Base-by-base conservation (phyloP, 2,329 filamentous ascomycete species). In the Sporothrix globosa region DNA sequence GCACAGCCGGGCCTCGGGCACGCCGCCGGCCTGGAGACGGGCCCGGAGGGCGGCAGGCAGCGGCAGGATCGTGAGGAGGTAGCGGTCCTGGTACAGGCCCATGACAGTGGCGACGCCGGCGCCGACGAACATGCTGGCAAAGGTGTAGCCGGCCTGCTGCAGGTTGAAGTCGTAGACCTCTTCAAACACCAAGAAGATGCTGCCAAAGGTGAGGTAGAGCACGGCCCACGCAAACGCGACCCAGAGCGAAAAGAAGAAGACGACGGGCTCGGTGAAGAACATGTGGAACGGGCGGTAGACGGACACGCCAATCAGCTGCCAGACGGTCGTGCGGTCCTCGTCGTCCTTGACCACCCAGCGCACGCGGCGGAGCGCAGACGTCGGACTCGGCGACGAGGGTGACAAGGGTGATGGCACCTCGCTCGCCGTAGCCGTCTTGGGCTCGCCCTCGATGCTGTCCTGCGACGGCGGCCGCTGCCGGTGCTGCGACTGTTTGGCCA, bases 191-290 rank as follows among this genome's bases (percentile, higher is more conserved):
- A 96, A 85, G 0, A 93, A 92, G 5, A 97, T 87, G 0, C 92
- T 91, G 17, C 88, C 88, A 75, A 97, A 95, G 14, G 91, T 92
- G 21, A 97, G 83, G 78, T 97, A 97, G 0, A 97, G 86, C 0
- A 97, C 87, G 0, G 91, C 93, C 94, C 94, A 97, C 24, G 90
- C 90, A 78, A 97, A 97, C 0, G 92, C 86, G 0, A 93, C 90
- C 94, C 94, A 97, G 0, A 97, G 83, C 0, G 91, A 93, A 82
- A 97, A 97, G 82, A 88, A 93, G 80, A 93, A 93, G 17, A 94
- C 91, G 11, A 93, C 89, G 0, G 91, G 90, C 74, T 94, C 91
- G 0, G 91, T 93, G 74, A 90, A 81, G 19, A 94, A 86, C 1
- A 94, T 84, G 75, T 90, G 88, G 78, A 97, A 96, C 0, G 93